A percentile compares a stretch with the other conserved stretches of the same genome.
phyloP scores from a whole-genome alignment of 768 basidiomycete species.

The Rhodocollybia butyracea region DNA sequence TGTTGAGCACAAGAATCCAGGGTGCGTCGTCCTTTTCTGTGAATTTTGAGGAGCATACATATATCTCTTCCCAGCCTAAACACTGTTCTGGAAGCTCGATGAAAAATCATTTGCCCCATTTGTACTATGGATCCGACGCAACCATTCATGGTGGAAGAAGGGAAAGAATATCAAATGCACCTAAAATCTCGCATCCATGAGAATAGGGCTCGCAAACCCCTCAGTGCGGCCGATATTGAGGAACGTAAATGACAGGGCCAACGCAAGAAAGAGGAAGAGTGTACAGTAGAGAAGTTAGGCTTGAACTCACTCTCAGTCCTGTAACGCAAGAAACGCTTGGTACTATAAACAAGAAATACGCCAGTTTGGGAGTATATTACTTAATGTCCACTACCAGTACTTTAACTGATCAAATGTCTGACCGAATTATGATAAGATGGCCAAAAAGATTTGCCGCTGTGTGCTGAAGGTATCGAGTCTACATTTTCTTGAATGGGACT shows the following conservation, averaged over 20 bases:
- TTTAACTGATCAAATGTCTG: background rate
- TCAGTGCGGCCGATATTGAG: slow-evolving; percentile 2
- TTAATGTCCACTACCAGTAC: no score
- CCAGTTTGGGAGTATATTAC: no score
- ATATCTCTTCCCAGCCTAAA: slow-evolving; percentile 43
- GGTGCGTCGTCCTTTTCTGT: slow-evolving; percentile 30
- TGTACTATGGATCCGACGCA: slow-evolving; percentile 57
- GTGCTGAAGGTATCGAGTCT: no score
- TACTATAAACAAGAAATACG: no score
- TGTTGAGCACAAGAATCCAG: slow-evolving; percentile 39
- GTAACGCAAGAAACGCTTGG: no score
- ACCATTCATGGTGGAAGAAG: slow-evolving; percentile 67
- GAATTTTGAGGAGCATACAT: slow-evolving; percentile 4
- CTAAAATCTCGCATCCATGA: slow-evolving; percentile 52
- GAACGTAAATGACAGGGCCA: background rate
- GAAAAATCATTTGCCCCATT: slow-evolving; percentile 53
- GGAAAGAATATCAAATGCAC: slow-evolving; percentile 54
- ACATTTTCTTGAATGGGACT: no score
- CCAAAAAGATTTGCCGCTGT: no score
- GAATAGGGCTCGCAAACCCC: slow-evolving; percentile 27
- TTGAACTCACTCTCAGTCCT: no score
- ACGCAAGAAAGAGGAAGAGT: background rate
- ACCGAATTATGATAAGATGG: no score
- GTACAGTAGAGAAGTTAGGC: background rate
- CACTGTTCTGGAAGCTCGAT: slow-evolving; percentile 50